phyloP scores from a whole-genome alignment of 306 rosid species.

The Gleditsia sinensis region DNA sequence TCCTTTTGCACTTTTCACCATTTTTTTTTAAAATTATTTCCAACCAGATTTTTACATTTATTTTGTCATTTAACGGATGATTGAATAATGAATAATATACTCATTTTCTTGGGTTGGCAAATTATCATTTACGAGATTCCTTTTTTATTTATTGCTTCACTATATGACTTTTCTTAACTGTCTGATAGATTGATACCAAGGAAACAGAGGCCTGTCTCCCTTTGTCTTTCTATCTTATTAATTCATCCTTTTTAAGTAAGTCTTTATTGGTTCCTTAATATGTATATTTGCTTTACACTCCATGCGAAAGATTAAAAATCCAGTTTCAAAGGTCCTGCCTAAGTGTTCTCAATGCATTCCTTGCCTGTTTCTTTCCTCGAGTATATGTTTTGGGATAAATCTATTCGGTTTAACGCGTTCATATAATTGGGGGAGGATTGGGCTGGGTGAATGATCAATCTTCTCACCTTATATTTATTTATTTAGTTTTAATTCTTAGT shows the following conservation, averaged over 20 bases:
- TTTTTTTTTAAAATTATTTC: slow-evolving; percentile 1
- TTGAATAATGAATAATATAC: slow-evolving; percentile 28
- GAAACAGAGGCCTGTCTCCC: background rate
- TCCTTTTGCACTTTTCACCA: background rate
- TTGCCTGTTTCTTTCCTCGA: background rate
- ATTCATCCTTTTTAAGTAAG: background rate
- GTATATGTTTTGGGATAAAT: background rate
- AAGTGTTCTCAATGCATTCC: background rate
- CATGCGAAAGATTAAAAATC: background rate
- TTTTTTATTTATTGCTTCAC: background rate
- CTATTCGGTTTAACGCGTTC: slow-evolving; percentile 3
- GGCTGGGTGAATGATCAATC: slow-evolving; percentile 6
- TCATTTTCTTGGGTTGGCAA: slow-evolving; percentile 12
- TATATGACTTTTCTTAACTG: background rate
- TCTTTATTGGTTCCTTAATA: slow-evolving; percentile 22
- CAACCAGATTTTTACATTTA: background rate
- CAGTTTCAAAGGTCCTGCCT: background rate
- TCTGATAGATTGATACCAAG: background rate
- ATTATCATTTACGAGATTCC: slow-evolving; percentile 12
- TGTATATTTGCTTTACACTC: slow-evolving; percentile 8
- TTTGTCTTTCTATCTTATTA: background rate
- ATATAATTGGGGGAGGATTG: background rate
- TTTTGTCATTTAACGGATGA: slow-evolving; percentile 35
- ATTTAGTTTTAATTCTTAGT: slow-evolving; percentile 1
- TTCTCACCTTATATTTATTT: slow-evolving; percentile 4